A percentile compares a stretch with the other conserved stretches of the same genome.
phyloP scores from a whole-genome alignment of 768 basidiomycete species.

The Sarcodon aspratus region DNA sequence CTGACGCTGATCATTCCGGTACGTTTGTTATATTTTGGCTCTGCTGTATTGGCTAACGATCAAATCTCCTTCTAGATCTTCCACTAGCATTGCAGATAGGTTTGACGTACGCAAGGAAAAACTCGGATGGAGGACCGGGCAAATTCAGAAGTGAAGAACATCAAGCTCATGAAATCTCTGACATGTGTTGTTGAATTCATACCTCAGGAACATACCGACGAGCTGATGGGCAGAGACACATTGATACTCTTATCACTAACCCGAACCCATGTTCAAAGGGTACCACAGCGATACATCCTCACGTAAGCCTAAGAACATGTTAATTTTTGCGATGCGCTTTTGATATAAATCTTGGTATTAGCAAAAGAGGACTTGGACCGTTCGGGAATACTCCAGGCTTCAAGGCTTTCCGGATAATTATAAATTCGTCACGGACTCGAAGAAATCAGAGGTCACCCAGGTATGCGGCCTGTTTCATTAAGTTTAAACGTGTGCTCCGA shows the following conservation, averaged over 20 bases:
- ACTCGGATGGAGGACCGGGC: no score
- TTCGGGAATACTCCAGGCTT: constrained; percentile 58
- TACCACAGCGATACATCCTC: constrained; percentile 31
- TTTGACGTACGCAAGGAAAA: no score
- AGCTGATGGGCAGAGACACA: constrained; percentile 37
- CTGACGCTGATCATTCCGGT: constrained; percentile 20
- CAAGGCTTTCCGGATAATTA: constrained; percentile 75
- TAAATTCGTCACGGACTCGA: constrained; percentile 40
- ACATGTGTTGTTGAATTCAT: background rate
- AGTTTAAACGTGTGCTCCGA: background rate
- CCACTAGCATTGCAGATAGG: no score
- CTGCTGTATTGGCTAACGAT: no score
- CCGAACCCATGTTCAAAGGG: constrained; percentile 41
- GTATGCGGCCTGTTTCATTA: background rate
- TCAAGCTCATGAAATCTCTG: no score
- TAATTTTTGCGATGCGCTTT: background rate
- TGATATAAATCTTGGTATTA: constrained; percentile 13
- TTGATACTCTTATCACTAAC: constrained; percentile 54
- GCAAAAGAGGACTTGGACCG: constrained; percentile 63
- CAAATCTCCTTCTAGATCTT: no score
- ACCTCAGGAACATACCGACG: constrained; percentile 42
- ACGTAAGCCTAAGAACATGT: constrained; percentile 18
- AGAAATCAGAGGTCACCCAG: constrained; percentile 11
- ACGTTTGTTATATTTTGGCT: no score
- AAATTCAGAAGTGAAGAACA: no score